Base-by-base conservation (phyloP, 2,329 filamentous ascomycete species). In the Fusarium coicis region DNA sequence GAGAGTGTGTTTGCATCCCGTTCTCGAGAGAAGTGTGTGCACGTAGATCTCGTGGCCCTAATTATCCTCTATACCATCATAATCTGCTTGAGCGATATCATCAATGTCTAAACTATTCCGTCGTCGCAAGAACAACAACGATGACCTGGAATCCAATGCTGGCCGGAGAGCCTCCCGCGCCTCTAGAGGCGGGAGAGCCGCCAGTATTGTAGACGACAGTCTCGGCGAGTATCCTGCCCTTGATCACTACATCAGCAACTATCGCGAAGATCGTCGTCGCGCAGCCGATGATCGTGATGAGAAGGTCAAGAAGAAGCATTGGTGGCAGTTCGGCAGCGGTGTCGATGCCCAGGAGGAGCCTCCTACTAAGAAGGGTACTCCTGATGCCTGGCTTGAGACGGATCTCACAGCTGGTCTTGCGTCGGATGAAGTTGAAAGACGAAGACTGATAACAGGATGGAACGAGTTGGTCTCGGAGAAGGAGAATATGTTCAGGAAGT, bases 161-260 rank as follows among this genome's bases (percentile, higher is more conserved):
- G 65, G 42, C 5, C 30, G 69, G 10, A 23, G 68, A 21, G 63
- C 64, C 18, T 71, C 68, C 23, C 68, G 69, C 16, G 63, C 68
- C n/a, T 70, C 68, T 10, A 67, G 34, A 18, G 53, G 57, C 18
- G 50, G 50, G 15, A 56, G 68, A n/a, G 21, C 47, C 11, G 65
- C 50, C 50, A 73, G 69, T 7, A 34, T 57, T 15, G 47, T 58
- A 23, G 69, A 68, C n/a, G 63, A 72, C 3, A 50, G 56, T 39
- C 65, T 72, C 11, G 55, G 46, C 34, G 70, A 72, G 43, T 72
- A 58, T 49, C 65, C 70, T 26, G 70, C 70, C 5, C 59, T 72
- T 14, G 69, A 72, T 11, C 60, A 52, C 19, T 72, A 72, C 46
- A 72, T 72, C 30, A 72, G 69, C 37, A 73, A 44, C 46, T 72